These are phyloP conservation scores for Cryptosporidium parvum DNA, from an alignment of 169 alveolate species.

Conservation along the genomic window DNA sequence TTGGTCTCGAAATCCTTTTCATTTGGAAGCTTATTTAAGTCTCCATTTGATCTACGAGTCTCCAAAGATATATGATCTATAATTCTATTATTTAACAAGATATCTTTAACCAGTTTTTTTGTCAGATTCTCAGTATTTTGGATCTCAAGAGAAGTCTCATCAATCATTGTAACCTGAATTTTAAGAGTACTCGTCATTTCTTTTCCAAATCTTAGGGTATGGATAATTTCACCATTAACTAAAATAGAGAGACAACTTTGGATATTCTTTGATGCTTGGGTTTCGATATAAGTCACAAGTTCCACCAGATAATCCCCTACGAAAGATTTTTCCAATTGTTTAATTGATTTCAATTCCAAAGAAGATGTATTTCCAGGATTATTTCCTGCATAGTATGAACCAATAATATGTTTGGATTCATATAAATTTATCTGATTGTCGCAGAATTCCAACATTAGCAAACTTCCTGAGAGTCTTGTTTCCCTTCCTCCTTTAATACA, in stretches of 20 bases:
- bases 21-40: not conserved
- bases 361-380: not conserved
- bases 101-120: conserved; percentile 28
- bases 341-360: not conserved
- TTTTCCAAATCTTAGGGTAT: not conserved
- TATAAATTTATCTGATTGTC: conserved; percentile 26
- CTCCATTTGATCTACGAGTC: not conserved
- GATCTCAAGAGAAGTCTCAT: conserved; percentile 14
- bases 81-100: conserved; percentile 10
- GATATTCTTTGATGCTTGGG: not conserved
- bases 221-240: conserved; percentile 49
- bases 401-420: not conserved
- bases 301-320: conserved; percentile 55
- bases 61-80: not conserved
- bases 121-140: conserved; percentile 1
- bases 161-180: conserved; percentile 45
- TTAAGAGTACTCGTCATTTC: not conserved
- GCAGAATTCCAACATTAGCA: conserved; percentile 35
- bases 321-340: not conserved
- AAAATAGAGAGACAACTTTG: conserved; percentile 40
- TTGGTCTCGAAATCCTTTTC: not conserved
- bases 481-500: conserved; percentile 40
- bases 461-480: not conserved
- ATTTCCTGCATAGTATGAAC: not conserved
- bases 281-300: conserved; percentile 21